Base-by-base conservation (phyloP, 345 rosid genomes). In the Hibiscus tridactylites region DNA sequence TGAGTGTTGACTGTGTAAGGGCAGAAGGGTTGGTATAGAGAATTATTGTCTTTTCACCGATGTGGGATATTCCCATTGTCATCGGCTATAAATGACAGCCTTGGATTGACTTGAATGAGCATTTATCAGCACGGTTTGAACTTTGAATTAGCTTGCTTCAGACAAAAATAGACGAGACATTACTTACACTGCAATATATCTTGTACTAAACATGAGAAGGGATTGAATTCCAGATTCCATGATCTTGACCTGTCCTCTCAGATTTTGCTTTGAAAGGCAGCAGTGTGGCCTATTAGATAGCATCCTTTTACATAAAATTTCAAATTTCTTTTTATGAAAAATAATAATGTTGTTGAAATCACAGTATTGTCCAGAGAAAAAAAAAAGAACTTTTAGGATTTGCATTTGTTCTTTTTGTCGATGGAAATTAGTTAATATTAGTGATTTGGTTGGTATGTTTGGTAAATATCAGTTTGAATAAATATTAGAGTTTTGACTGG, bases 41-140 rank as follows among this genome's bases (percentile, higher is more conserved):
- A 81, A 78, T 82, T 80, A 73, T 73, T 76, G 82, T 79, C 83
- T 74, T 78, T 47, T 76, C 78, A 73, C 71, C 71, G 53, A 16
- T 29, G 12, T 54, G 49, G 72, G 72, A 74, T 78, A 73, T 61
- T 68, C 15, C 11, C 62, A 24, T 56, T 17, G 21, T 66, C 71
- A 71, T 78, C 72, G 17, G 56, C 64, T 75, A 28, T 47, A 35
- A 28, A 37, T 52, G 60, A 49, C 54, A 64, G 42, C 69, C 59
- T 29, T 56, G 16, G 63, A 59, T 63, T 57, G 53, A 70, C 33
- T 3, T 49, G 53, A 35, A 42, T 42, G 33, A 44, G 21, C 29
- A 64, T 46, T 42, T 39, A 42, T 65, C 16, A 0, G n/a, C 26
- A 44, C 3, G 47, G 47, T 44, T 44, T 21, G 24, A 21, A 21